Evolutionary conservation across 768 basidiomycete genomes (phyloP), one percentile per base, ranked within the genome.

Genomic region (Terana coerulea): DNA sequence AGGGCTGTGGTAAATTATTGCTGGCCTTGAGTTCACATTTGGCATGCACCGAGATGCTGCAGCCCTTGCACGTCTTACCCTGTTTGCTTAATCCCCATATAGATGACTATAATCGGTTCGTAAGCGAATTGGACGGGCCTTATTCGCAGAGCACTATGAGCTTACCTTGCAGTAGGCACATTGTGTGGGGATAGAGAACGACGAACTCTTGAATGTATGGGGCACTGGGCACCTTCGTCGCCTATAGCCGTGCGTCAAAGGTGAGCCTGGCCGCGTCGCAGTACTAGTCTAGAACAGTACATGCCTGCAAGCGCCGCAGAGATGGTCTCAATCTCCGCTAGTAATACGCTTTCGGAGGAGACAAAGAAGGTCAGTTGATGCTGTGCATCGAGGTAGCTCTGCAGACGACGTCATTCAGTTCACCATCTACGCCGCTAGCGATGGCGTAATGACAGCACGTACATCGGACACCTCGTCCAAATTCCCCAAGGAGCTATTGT

Each of bases 31-130:
- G 67, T 65, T 92, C 91, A 67, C 91, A 93, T 66, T 88, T 91
- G 41, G 81, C 71, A 64, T 92, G 91, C 6, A 92, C 90, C 17
- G 86, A 84, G 44, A 92, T 67, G 1, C 85, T 83, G 63, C 91
- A 93, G 11, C 73, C 67, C 63, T 76, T 84, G 71, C 91, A 92
- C 5, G 85, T 89, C 70, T 91, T 92, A 29, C 91, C 91, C 62
- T 89, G 87, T 66, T 90, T 91, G 64, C 80, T 86, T 37, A 92
- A 71, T 8, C 91, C 91, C 90, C 91, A 92, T 26, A 93, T 91
- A 7, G 86, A 87, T 9, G 84, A 75, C 89, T 91, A 52, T 29
- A 35, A 42, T 35, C 37, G n/a, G 41, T 24, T 40, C 12, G 43
- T 25, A 25, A 36, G n/a, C n/a, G 22, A 51, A 28, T 40, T 35